A percentile compares a stretch with the other conserved stretches of the same genome.
Evolutionary conservation across 2,329 filamentous ascomycete species (phyloP).

Genomic region (Clonostachys solani): DNA sequence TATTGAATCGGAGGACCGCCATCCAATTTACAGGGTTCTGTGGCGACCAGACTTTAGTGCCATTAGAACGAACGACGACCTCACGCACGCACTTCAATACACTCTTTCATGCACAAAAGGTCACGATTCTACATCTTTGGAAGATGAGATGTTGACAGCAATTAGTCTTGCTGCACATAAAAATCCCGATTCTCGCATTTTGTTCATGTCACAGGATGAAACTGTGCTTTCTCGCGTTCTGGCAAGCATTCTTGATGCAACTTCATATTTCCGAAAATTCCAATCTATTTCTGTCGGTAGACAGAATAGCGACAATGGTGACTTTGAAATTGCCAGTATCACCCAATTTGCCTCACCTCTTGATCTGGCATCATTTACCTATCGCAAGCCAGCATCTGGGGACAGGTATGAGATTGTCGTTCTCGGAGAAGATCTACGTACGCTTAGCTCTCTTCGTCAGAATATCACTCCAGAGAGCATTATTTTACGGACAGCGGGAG

Average conservation of each 20-base stretch:
- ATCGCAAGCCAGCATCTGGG: neutral
- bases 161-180: neutral
- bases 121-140: too few species aligned
- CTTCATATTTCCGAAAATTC: neutral
- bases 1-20: neutral
- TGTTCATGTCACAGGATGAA: neutral
- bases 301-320: neutral
- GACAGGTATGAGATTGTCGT: neutral
- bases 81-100: neutral
- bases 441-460: neutral
- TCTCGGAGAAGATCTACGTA: neutral
- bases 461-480: too few species aligned
- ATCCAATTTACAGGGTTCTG: neutral
- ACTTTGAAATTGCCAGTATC: neutral
- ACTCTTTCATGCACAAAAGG: neutral
- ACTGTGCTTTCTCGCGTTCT: neutral
- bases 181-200: neutral
- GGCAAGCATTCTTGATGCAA: neutral
- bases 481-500: too few species aligned
- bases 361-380: neutral
- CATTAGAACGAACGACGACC: neutral
- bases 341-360: neutral
- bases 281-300: neutral
- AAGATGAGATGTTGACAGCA: neutral
- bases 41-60: neutral